A percentile compares a stretch with the other conserved stretches of the same genome.
phyloP scores from a whole-genome alignment of 2,329 filamentous ascomycete genomes.

The Bipolaris sorokiniana region DNA sequence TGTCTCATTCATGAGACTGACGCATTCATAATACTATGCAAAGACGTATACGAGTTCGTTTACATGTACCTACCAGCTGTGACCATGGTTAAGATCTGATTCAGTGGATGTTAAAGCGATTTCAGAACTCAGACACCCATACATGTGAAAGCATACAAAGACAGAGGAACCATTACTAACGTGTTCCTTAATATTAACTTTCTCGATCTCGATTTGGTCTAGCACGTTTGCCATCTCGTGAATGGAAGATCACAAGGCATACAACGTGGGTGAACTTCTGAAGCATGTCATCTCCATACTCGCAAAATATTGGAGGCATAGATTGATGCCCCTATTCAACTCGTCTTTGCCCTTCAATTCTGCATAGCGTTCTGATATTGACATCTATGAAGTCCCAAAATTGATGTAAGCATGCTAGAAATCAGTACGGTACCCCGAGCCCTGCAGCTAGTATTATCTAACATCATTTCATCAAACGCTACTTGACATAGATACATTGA shows the following conservation, averaged over 20 bases:
- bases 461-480: background rate
- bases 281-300: background rate
- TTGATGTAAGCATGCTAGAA: background rate
- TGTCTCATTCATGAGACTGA: slow-evolving; percentile 5
- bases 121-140: background rate
- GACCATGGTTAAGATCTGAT: background rate
- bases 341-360: background rate
- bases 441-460: background rate
- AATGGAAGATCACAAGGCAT: background rate
- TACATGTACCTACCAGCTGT: slow-evolving; percentile 9
- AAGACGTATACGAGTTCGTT: slow-evolving; percentile 8
- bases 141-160: background rate
- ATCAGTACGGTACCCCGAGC: background rate
- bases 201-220: background rate
- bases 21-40: slow-evolving; percentile 14
- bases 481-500: background rate
- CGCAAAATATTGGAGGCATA: background rate
- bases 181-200: background rate
- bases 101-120: background rate
- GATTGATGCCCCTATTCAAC: background rate
- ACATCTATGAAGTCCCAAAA: background rate
- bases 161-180: background rate
- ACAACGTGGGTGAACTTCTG: background rate
- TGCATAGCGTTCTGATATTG: background rate
- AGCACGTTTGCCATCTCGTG: background rate